Base-by-base conservation (phyloP, 2,329 filamentous ascomycete genomes). In the Colletotrichum magnum region DNA sequence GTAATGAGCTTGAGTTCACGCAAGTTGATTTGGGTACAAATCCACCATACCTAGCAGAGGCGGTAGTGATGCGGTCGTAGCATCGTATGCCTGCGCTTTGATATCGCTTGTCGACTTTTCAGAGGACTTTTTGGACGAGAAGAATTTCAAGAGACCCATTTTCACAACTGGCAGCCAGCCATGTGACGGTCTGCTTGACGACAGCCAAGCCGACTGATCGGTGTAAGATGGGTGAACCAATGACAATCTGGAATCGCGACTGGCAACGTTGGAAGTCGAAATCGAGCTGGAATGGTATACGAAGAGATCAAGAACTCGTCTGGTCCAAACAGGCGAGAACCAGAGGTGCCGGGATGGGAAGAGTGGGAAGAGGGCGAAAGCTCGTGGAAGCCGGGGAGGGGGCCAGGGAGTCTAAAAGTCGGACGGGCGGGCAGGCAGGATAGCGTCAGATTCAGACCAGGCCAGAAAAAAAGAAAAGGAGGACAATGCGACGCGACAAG, bases 21-120 rank as follows among this genome's bases (percentile, higher is more conserved):
- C 41, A 36, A 45, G 15, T 15, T 18, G 36, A 51, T 60, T 7
- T 4, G 13, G 7, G 32, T 3, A 36, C 9, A 7, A 36, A 36
- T 24, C 21, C 15, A 60, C 47, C 48, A 39, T 80, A 80, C 79
- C 79, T 70, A 73, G 75, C 63, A 82, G 76, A 48, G 82, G 81
- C 60, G 81, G 76, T 24, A 77, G 74, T 41, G 75, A 74, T 9
- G 80, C 76, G n/a, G 79, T 74, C 5, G 79, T 78, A 54, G 76
- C 72, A 73, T 83, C 76, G 68, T 84, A 84, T 13, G 80, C 76
- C 58, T 79, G 77, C 10, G 75, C 75, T 67, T 79, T 79, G 57
- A 82, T 75, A 43, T 69, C 61, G 68, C 54, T 69, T 10, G 58
- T 24, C 4, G 60, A 32, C 70, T 72, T 45, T 71, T 68, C 59